Base-by-base conservation (phyloP, 1,284 basidiomycete genomes). In the Volvariella volvacea region DNA sequence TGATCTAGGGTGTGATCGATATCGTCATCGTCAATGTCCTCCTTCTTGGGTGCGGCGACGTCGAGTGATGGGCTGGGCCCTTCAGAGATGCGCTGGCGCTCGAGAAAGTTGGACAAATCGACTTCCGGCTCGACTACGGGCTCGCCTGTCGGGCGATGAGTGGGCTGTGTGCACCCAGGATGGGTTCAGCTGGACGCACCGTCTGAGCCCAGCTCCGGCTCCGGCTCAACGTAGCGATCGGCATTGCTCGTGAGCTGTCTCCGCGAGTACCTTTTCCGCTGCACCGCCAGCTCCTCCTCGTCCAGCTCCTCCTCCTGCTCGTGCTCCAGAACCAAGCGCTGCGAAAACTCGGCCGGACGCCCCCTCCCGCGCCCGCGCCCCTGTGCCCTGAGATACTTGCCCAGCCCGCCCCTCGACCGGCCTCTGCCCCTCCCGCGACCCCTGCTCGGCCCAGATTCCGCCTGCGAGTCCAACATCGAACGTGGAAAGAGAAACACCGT, bases 381-480 rank as follows among this genome's bases (percentile, higher is more conserved):
- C 12, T 79, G 65, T 12, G 83, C 81, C 33, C 83, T 76, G 25
- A 86, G 68, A 55, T 81, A 83, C 61, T 87, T 88, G 1, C 83
- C 84, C 4, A 80, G 61, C 1, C 83, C 82, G 7, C 84, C 83
- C 45, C 82, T 71, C 39, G 78, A 78, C 52, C 72, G 76, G 16
- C 76, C 73, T 50, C 73, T 59, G 0, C 75, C 76, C 46, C 77
- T 12, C 12, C 25, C 12, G 25, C 25, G 6, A 47, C 77, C 25
- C 12, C 25, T 28, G 25, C 25, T 28, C 25, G 25, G 12, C 25
- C 12, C 25, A 28, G n/a, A n/a, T n/a, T n/a, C n/a, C n/a, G n/a
- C n/a, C n/a, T n/a, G n/a, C n/a, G n/a, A n/a, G n/a, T n/a, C n/a
- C 25, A 28, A 28, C 25, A 28, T 12, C 12, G 25, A 28, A 28